Evolutionary conservation across 805 yeast species (phyloP).

Genomic region (Candida boidinii): DNA sequence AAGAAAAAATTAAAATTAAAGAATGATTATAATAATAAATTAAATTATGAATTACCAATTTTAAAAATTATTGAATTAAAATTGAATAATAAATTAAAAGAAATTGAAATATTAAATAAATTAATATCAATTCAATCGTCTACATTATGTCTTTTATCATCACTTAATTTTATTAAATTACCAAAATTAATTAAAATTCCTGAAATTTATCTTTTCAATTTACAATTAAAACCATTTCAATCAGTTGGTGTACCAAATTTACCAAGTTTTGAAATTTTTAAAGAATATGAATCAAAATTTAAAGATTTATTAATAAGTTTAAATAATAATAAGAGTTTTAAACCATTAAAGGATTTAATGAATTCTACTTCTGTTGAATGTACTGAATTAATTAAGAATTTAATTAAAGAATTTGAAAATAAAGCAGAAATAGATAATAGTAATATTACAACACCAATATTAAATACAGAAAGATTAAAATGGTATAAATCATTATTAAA

Average conservation of each 20-base stretch:
- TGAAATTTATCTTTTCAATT: constrained; percentile 32
- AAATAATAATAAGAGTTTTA: too few relatives aligned
- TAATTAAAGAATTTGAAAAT: too few relatives aligned
- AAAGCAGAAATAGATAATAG: too few relatives aligned
- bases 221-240: constrained; percentile 73
- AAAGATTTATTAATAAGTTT: too few relatives aligned
- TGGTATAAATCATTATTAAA: too few relatives aligned
- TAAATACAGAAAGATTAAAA: too few relatives aligned
- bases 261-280: constrained; percentile 39
- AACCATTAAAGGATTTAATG: too few relatives aligned
- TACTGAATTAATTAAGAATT: too few relatives aligned
- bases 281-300: background rate
- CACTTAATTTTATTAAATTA: constrained; percentile 7
- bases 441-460: too few relatives aligned
- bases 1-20: constrained; percentile 16
- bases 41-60: constrained; percentile 25
- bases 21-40: constrained; percentile 15
- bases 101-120: constrained; percentile 17
- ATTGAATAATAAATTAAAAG: constrained; percentile 17
- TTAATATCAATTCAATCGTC: constrained; percentile 12
- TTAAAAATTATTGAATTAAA: constrained; percentile 19
- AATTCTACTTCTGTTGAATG: too few relatives aligned
- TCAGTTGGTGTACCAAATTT: constrained; percentile 70
- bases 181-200: constrained; percentile 21
- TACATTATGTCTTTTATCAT: constrained; percentile 4